A percentile compares a stretch with the other conserved stretches of the same genome.
These are phyloP conservation scores for Daldinia bambusicola DNA, from an alignment of 495 filamentous ascomycete genomes.

Conservation along the genomic window DNA sequence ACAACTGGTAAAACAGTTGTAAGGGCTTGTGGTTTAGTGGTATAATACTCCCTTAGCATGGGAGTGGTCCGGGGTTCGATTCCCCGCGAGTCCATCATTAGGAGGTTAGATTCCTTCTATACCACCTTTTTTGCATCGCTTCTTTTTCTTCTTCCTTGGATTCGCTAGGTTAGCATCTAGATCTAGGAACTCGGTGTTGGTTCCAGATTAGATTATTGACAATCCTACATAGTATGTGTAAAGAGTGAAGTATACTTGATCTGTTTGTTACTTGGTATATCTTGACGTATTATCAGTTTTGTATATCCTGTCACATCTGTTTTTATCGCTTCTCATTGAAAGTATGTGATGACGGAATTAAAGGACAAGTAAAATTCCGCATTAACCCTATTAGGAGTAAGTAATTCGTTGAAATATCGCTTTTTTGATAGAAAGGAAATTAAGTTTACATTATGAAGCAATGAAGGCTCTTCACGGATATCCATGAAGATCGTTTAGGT, in stretches of 20 bases:
- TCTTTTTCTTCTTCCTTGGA: neutral
- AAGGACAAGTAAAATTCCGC: too few relatives aligned
- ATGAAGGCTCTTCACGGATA: neutral
- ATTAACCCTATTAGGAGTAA: too few relatives aligned
- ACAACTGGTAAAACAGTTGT: neutral
- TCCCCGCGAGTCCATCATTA: slow-evolving; percentile 56
- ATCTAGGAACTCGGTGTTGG: too few relatives aligned
- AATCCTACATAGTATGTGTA: too few relatives aligned
- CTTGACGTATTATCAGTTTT: neutral
- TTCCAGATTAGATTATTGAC: too few relatives aligned
- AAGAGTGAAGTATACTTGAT: too few relatives aligned
- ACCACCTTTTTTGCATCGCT: slow-evolving; percentile 34
- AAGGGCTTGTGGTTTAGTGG: slow-evolving; percentile 45
- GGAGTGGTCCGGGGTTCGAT: slow-evolving; percentile 66
- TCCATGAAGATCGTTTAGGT: neutral
- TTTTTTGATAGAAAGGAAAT: neutral
- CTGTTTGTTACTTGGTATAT: too few relatives aligned
- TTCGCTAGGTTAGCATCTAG: neutral
- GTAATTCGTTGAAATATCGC: neutral
- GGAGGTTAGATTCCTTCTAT: slow-evolving; percentile 44
- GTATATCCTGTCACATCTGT: neutral
- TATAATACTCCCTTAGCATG: slow-evolving; percentile 50
- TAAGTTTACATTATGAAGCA: neutral
- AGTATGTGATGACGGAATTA: too few relatives aligned
- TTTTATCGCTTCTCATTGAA: neutral